Evolutionary conservation across 2,329 filamentous ascomycete genomes (phyloP).

Genomic region (Aspergillus sergii): DNA sequence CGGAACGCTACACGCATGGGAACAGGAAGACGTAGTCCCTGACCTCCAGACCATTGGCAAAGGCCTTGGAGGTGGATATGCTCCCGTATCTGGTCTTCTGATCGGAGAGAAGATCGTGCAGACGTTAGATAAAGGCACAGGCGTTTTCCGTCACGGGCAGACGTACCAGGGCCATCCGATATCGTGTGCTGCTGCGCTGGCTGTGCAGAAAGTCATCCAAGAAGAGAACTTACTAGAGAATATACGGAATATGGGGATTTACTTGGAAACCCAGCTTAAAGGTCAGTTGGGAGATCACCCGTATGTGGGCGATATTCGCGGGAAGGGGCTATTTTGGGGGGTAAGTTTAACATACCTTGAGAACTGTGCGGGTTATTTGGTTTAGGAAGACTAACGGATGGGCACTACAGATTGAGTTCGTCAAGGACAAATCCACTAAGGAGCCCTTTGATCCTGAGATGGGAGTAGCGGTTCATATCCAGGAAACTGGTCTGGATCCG

Average conservation of each 20-base stretch:
- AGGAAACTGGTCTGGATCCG: slow-evolving; percentile 51
- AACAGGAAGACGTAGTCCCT: slow-evolving; percentile 59
- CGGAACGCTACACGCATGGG: slow-evolving; percentile 62
- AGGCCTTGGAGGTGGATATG: slow-evolving; percentile 60
- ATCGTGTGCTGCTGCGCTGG: slow-evolving; percentile 61
- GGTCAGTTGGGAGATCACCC: slow-evolving; percentile 48
- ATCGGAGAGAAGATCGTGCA: slow-evolving; percentile 54
- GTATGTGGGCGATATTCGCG: slow-evolving; percentile 61
- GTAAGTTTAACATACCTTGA: slow-evolving; percentile 43
- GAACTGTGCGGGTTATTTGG: not conserved
- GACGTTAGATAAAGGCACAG: slow-evolving; percentile 50
- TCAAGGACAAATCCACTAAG: slow-evolving; percentile 57
- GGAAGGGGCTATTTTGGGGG: slow-evolving; percentile 62
- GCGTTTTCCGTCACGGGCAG: slow-evolving; percentile 61
- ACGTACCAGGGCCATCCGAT: slow-evolving; percentile 63
- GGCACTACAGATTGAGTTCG: slow-evolving; percentile 55
- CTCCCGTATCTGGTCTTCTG: slow-evolving; percentile 58
- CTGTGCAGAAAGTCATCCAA: slow-evolving; percentile 62
- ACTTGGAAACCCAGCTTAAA: slow-evolving; percentile 47
- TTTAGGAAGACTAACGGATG: not conserved
- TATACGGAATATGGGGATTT: slow-evolving; percentile 56
- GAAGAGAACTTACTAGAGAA: slow-evolving; percentile 62
- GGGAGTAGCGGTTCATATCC: slow-evolving; percentile 52
- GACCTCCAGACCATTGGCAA: slow-evolving; percentile 65
- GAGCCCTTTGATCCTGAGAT: slow-evolving; percentile 53